These are phyloP conservation scores for Penicillium atrosanguineum DNA, from an alignment of 495 filamentous ascomycete genomes.

Conservation along the genomic window DNA sequence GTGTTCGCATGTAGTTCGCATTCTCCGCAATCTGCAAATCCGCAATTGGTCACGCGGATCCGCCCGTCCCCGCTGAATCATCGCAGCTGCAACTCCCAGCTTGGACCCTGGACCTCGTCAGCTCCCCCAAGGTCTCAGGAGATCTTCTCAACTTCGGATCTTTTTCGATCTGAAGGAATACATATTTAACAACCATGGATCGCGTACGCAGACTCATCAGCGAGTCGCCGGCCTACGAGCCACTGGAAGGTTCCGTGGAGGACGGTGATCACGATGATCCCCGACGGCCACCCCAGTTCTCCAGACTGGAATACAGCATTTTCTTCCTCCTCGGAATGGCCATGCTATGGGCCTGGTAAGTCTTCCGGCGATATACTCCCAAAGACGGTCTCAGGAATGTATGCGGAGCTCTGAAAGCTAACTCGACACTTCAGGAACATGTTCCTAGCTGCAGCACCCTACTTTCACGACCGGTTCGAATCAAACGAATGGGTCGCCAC, in stretches of 20 bases:
- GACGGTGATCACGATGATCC: constrained; percentile 24
- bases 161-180: not conserved
- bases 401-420: not conserved
- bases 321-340: constrained; percentile 86
- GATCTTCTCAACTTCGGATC: not conserved
- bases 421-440: constrained; percentile 69
- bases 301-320: constrained; percentile 76
- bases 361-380: not conserved
- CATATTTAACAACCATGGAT: constrained; percentile 33
- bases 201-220: constrained; percentile 48
- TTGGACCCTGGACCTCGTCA: not conserved
- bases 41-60: constrained; percentile 9
- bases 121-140: not conserved
- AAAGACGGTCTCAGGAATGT: not conserved
- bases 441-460: constrained; percentile 93
- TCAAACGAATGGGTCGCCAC: constrained; percentile 61
- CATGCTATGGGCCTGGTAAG: constrained; percentile 94
- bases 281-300: constrained; percentile 49
- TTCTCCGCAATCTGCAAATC: constrained; percentile 4
- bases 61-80: not conserved
- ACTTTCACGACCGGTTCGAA: constrained; percentile 83
- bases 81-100: constrained; percentile 2
- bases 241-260: constrained; percentile 45
- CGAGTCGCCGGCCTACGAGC: constrained; percentile 54
- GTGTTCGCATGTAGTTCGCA: constrained; percentile 2